Evolutionary conservation across 495 filamentous ascomycete species (phyloP).

Genomic region (Apiosordaria backusii): DNA sequence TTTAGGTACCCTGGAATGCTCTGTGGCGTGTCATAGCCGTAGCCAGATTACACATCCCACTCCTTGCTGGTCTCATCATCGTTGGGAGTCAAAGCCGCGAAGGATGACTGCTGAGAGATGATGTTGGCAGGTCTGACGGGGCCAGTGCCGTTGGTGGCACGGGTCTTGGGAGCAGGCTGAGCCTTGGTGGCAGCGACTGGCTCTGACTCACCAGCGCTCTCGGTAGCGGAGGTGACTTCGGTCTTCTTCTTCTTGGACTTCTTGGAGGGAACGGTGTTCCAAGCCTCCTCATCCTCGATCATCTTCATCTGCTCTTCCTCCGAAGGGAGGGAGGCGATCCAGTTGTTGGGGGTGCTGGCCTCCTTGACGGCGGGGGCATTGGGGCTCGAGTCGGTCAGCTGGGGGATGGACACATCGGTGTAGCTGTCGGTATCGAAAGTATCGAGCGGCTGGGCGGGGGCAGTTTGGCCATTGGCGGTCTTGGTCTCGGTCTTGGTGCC

Average conservation of each 20-base stretch:
- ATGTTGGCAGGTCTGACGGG: slow-evolving; percentile 29
- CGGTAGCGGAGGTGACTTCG: slow-evolving; percentile 28
- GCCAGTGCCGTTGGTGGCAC: slow-evolving; percentile 21
- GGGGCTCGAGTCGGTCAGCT: slow-evolving; percentile 5
- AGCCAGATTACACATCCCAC: slow-evolving; percentile 45
- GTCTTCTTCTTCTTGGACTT: slow-evolving; percentile 52
- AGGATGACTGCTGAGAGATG: slow-evolving; percentile 43
- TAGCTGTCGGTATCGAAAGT: slow-evolving; percentile 58
- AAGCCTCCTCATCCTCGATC: slow-evolving; percentile 60
- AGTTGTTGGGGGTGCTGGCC: slow-evolving; percentile 34
- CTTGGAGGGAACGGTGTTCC: slow-evolving; percentile 76
- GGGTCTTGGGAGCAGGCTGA: slow-evolving; percentile 25
- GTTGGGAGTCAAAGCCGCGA: slow-evolving; percentile 45
- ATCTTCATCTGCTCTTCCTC: slow-evolving; percentile 84
- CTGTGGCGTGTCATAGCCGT: neutral
- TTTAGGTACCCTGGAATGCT: neutral
- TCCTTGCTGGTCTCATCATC: slow-evolving; percentile 45
- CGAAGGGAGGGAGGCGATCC: slow-evolving; percentile 61
- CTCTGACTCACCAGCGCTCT: slow-evolving; percentile 30
- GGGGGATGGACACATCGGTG: slow-evolving; percentile 23
- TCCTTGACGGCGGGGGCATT: neutral
- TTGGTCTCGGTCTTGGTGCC: slow-evolving; percentile 31
- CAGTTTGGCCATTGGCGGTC: slow-evolving; percentile 27
- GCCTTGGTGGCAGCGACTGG: slow-evolving; percentile 13
- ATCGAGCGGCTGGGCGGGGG: slow-evolving; percentile 61